Conservation (phyloP, 1,284 basidiomycete species). For the Marasmius oreades region DNA sequence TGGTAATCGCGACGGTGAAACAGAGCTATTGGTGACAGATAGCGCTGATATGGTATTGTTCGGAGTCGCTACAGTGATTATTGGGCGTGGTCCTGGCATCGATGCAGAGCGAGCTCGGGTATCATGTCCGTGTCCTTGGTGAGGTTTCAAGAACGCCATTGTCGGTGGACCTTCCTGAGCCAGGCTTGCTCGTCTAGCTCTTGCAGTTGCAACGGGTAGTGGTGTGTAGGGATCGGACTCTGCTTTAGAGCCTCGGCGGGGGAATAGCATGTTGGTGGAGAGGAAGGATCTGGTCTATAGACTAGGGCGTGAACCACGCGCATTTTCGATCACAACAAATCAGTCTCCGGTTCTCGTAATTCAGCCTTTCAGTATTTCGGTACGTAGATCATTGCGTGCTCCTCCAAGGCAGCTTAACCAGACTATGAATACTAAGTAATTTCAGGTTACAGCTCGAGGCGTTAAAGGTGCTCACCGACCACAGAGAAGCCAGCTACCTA, state of each 20-base stretch:
- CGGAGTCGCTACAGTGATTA: not conserved
- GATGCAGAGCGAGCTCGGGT: no score
- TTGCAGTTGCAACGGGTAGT: not conserved
- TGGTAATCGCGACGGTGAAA: not conserved
- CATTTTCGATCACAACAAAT: not conserved
- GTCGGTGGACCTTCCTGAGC: not conserved
- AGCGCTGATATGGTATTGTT: not conserved
- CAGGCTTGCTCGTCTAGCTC: not conserved
- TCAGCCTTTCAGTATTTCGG: no score
- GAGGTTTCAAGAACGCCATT: not conserved
- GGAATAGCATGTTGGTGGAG: constrained; percentile 1
- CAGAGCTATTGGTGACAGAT: not conserved
- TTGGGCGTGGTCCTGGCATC: not conserved
- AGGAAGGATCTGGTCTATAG: not conserved
- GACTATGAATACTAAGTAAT: no score
- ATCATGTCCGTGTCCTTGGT: no score
- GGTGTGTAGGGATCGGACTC: not conserved
- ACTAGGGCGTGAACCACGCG: not conserved
- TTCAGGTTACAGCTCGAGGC: no score
- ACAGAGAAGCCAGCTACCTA: no score
- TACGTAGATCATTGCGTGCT: no score
- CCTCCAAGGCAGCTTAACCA: no score
- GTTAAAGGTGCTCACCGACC: no score
- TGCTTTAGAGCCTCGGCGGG: not conserved
- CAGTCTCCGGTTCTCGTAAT: not conserved